These are phyloP conservation scores for Penicillium chermesinum DNA, from an alignment of 495 filamentous ascomycete species.

Conservation along the genomic window DNA sequence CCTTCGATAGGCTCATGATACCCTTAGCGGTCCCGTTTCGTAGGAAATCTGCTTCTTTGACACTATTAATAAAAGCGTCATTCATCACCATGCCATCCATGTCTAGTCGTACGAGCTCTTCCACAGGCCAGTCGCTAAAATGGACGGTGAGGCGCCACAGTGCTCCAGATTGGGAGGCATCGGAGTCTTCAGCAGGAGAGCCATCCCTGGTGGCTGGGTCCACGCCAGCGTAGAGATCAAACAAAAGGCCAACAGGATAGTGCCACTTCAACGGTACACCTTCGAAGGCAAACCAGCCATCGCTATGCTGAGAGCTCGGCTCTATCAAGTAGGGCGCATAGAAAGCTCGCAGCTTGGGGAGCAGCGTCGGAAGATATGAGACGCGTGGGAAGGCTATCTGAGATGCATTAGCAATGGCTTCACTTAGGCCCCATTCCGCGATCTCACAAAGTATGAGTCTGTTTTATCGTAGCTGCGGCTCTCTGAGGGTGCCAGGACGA, in stretches of 20 bases:
- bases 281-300: constrained; percentile 70
- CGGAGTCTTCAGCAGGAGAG: constrained; percentile 24
- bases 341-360: constrained; percentile 74
- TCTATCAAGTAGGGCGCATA: constrained; percentile 70
- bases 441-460: constrained; percentile 44
- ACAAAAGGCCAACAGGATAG: constrained; percentile 80
- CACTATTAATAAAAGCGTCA: constrained; percentile 88
- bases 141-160: constrained; percentile 79
- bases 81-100: constrained; percentile 55
- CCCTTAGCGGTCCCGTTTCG: constrained; percentile 86
- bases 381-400: constrained; percentile 51
- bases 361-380: constrained; percentile 64
- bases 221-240: constrained; percentile 75
- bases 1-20: constrained; percentile 88
- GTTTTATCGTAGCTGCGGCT: constrained; percentile 50
- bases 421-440: not conserved
- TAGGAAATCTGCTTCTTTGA: constrained; percentile 93
- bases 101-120: constrained; percentile 62
- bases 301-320: constrained; percentile 47
- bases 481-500: constrained; percentile 48
- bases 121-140: constrained; percentile 69
- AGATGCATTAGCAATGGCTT: constrained; percentile 2
- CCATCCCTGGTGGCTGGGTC: constrained; percentile 46
- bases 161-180: constrained; percentile 28
- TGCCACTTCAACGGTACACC: constrained; percentile 82